Evolutionary conservation across 768 basidiomycete species (phyloP).

Genomic region (Dentipellis sp.): DNA sequence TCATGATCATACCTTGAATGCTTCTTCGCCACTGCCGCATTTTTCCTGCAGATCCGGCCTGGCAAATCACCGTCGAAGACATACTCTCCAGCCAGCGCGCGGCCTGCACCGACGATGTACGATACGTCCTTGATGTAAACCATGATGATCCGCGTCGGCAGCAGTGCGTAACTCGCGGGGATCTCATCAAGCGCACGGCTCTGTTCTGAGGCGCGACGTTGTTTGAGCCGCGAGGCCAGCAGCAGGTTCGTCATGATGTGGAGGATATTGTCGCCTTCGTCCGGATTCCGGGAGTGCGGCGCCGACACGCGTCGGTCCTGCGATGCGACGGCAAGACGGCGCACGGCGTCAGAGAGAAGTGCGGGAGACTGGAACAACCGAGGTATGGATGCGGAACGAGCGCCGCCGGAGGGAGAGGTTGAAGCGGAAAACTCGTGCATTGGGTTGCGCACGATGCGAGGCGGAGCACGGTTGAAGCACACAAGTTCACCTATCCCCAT

Average conservation of each 20-base stretch:
- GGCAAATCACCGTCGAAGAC: conserved; percentile 8
- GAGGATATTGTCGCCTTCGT: conserved; percentile 50
- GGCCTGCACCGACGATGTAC: conserved; percentile 7
- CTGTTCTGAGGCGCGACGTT: conserved; percentile 39
- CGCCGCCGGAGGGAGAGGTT: conserved; percentile 22
- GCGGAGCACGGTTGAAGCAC: conserved; percentile 76
- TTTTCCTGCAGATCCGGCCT: conserved; percentile 6
- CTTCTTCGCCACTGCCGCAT: conserved; percentile 10
- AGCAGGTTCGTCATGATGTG: conserved; percentile 73
- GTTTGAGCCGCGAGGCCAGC: conserved; percentile 46
- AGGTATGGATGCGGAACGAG: conserved; percentile 16
- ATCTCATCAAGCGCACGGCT: conserved; percentile 27
- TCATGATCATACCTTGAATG: conserved; percentile 9
- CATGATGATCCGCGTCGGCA: conserved; percentile 20
- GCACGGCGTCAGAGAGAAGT: conserved; percentile 65
- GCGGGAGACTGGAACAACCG: conserved; percentile 52
- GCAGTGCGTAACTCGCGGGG: conserved; percentile 55
- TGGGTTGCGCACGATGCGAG: conserved; percentile 56
- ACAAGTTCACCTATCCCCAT: conserved; percentile 64
- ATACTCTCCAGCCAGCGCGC: conserved; percentile 11
- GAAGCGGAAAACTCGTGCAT: conserved; percentile 39
- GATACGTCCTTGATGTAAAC: conserved; percentile 15
- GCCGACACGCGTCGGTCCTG: conserved; percentile 37
- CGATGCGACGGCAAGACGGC: conserved; percentile 52
- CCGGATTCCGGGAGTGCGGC: conserved; percentile 32